Evolutionary conservation across 306 rosid species (phyloP), one percentile per base, ranked within the genome.

Genomic region (Glycine tomentella): DNA sequence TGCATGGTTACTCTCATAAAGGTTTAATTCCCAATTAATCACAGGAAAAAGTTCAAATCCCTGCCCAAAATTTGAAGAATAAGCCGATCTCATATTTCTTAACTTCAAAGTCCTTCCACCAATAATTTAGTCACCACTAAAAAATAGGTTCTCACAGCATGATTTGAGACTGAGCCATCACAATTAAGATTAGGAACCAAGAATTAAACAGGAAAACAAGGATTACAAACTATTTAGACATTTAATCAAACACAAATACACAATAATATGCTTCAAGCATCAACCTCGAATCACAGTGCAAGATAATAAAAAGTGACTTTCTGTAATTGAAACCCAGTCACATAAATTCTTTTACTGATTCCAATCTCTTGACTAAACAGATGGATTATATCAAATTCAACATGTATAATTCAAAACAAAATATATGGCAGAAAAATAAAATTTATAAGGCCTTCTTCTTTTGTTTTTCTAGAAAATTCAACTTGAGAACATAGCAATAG

Each of bases 61-160:
- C 62, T 31, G 16, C 53, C 42, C 71, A 66, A 78, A 52, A 38
- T 42, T 77, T 51, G 45, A 78, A 78, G 75, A 58, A 4, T 58
- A 58, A 79, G 36, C 51, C 77, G 46, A 13, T 33, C 15, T 3
- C 59, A 38, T 46, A 17, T 77, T 44, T 16, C 62, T 69, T 70
- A 62, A 58, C 77, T 58, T 79, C 6, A 58, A 79, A 67, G 82
- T 45, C 76, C 69, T 55, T 78, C 57, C 62, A 62, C 51, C 80
- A 62, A 62, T 25, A 61, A 76, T 62, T 62, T 51, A 76, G 34
- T n/a, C 72, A 76, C 62, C 62, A 34, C 5, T 33, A 62, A 5
- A 8, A 62, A 2, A 62, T 1, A 12, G 9, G 51, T n/a, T 49
- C 31, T 50, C 59, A 50, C 62, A n/a, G 38, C 17, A 33, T 9